A percentile compares a stretch with the other conserved stretches of the same genome.
Conservation (phyloP, 2,329 filamentous ascomycete species). For the Eutypella sp. region DNA sequence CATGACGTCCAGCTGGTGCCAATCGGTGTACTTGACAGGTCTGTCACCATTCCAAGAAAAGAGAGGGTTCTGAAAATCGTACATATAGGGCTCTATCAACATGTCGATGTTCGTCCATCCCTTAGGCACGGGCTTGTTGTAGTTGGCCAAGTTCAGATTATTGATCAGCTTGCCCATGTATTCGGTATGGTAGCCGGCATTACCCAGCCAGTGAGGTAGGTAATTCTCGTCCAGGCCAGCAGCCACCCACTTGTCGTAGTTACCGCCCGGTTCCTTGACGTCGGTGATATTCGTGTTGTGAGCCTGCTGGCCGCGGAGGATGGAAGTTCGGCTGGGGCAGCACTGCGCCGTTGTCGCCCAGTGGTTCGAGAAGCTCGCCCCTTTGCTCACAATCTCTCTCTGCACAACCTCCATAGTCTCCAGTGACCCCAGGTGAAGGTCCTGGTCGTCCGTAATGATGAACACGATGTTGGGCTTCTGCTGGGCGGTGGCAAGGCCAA, state of each 20-base stretch:
- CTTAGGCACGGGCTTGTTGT: conserved; percentile 1
- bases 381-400: conserved; percentile 17
- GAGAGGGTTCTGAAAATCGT: conserved; percentile 3
- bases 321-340: conserved; percentile 20
- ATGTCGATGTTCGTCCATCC: conserved; percentile 6
- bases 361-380: conserved; percentile 21
- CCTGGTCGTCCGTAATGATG: conserved; percentile 24
- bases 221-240: conserved; percentile 10
- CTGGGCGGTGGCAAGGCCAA: not conserved
- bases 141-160: conserved; percentile 4
- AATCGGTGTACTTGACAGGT: conserved; percentile 5
- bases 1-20: conserved; percentile 3
- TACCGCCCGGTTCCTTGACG: conserved; percentile 9
- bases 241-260: conserved; percentile 13
- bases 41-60: conserved; percentile 6
- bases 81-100: conserved; percentile 7
- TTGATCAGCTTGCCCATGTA: conserved; percentile 13
- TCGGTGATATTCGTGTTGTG: conserved; percentile 24
- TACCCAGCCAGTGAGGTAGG: conserved; percentile 10
- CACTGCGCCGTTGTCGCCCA: conserved; percentile 24
- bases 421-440: conserved; percentile 13
- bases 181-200: conserved; percentile 12
- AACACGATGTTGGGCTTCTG: conserved; percentile 19
- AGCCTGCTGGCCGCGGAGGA: conserved; percentile 19
- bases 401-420: conserved; percentile 12